Conservation (phyloP, 2,329 filamentous ascomycete genomes). For the Zasmidium citrigriseum region DNA sequence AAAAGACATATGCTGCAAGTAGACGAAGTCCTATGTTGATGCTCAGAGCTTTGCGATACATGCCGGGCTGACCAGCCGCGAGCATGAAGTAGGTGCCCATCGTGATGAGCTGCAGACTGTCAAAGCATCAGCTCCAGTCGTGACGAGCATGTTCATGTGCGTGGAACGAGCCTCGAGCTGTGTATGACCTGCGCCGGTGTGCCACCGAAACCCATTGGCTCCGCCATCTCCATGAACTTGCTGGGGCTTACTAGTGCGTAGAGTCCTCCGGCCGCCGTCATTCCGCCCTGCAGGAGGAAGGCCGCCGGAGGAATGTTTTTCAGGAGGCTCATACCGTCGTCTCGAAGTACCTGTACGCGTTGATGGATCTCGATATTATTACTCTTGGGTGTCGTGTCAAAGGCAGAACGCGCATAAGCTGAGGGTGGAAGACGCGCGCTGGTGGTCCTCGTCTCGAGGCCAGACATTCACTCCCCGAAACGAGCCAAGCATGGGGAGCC, state of each 20-base stretch:
- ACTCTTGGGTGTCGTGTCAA: neutral
- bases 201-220: neutral
- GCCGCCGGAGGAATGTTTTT: neutral
- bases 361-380: neutral
- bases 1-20: neutral
- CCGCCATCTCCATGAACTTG: neutral
- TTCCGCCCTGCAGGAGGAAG: neutral
- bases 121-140: neutral
- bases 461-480: neutral
- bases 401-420: neutral
- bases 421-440: neutral
- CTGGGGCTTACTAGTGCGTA: neutral
- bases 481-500: neutral
- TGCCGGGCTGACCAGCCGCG: neutral
- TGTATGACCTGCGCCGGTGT: neutral
- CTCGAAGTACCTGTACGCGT: neutral
- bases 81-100: conserved; percentile 4
- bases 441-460: neutral
- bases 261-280: neutral
- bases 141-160: neutral
- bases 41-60: neutral
- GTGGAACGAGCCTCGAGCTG: neutral
- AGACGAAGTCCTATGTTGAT: conserved; percentile 1
- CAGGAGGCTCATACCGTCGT: neutral
- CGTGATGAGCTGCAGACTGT: conserved; percentile 3